Base-by-base conservation (phyloP, 805 yeast species). In the Ogataea wickerhamii region DNA sequence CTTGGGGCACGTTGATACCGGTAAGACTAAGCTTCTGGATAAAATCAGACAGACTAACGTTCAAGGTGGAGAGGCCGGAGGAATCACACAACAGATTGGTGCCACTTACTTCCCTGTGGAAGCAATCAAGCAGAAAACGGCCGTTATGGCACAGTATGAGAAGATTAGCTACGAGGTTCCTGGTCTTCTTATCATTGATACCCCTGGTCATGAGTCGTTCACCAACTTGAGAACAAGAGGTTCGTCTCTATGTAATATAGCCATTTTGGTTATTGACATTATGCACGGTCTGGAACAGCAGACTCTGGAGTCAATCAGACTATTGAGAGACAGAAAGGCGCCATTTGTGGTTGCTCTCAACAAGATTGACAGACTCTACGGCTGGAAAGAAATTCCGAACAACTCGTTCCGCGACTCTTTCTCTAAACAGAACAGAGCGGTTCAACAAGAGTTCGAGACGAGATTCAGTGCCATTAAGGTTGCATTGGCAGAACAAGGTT, bases 41-140 rank as follows among this genome's bases (percentile, higher is more conserved):
- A 93, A 93, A 67, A 82, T 93, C 53, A 91, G 99, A 71, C 97
- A 91, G 71, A 93, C 98, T 28, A 93, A 93, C 60, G 99, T 93
- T 45, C 99, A 93, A 72, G 99, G 97, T 64, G 99, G 98, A 60
- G 99, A 93, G 71, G 99, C 99, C 39, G 99, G 99, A 73, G 99
- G 99, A 73, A 93, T 93, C 64, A 93, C 99, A 49, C 99, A 93
- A 76, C 99, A 93, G 70, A 93, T 93, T 61, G 99, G 99, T 78
- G 99, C 99, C 40, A 93, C 99, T 17, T 93, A 93, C 64, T 93
- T 93, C 87, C 98, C 98, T 45, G 88, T 93, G 51, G 94, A 84
- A 21, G 88, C 97, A 29, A 87, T 93, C 56, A 81, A 82, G 64
- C 80, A 80, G 58, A 93, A 93, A 70, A 93, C 98, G 19, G 83